Evolutionary conservation across 768 basidiomycete genomes (phyloP).

Genomic region (Termitomyces heimii): DNA sequence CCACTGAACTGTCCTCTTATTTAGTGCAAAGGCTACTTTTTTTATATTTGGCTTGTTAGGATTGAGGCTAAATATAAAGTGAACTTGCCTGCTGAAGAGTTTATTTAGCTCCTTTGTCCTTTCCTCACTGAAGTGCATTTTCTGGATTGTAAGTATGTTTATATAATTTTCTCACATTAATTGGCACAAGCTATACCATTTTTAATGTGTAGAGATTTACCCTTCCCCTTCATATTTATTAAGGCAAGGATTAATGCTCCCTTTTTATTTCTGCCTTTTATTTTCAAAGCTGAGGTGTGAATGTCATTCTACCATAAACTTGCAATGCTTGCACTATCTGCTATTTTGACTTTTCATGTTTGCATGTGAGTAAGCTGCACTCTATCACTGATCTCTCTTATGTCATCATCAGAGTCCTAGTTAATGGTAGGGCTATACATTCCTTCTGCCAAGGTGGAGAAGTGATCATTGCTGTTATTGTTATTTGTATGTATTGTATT

Average conservation of each 20-base stretch:
- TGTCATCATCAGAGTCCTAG: not conserved
- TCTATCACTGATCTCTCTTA: not conserved
- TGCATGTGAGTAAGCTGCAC: not conserved
- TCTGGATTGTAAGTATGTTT: not conserved
- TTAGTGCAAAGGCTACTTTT: no score
- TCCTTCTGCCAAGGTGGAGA: not conserved
- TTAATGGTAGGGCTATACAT: not conserved
- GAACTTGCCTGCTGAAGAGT: not conserved
- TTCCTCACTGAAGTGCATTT: not conserved
- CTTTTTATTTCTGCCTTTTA: not conserved
- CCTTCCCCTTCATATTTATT: not conserved
- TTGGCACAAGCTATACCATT: conserved; percentile 11
- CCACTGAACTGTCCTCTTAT: no score
- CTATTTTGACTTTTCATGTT: no score
- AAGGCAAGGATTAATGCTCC: not conserved
- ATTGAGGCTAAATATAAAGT: no score
- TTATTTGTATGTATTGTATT: not conserved
- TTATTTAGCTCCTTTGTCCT: not conserved
- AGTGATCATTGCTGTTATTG: not conserved
- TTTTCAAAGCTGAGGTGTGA: no score
- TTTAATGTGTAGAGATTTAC: not conserved
- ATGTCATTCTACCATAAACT: no score
- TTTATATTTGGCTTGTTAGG: no score
- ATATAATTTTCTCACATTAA: conserved; percentile 11
- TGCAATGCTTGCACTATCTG: no score